Base-by-base conservation (phyloP, 306 rosid species). In the Hylodesmum podocarpum region DNA sequence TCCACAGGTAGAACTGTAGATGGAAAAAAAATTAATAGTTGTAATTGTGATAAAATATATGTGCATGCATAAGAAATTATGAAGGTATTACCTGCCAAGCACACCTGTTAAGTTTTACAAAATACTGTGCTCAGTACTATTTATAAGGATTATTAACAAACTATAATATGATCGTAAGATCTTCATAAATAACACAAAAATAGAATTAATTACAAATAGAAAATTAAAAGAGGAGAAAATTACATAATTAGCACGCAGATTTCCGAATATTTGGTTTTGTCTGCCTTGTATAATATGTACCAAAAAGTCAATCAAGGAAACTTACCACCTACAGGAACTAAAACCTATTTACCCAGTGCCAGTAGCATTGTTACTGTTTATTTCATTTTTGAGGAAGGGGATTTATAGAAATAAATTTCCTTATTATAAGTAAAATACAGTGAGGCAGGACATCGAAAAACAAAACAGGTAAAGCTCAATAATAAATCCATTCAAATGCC, bases 391-490 rank as follows among this genome's bases (percentile, higher is more conserved):
- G 29, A 28, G 12, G 21, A 13, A 5, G 7, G 24, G 59, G 34
- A 49, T 77, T 21, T 7, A 66, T 4, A 9, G 65, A 18, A 54
- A 2, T 44, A n/a, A 1, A 53, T 50, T 55, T 76, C 22, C 43
- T 65, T 15, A 24, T 50, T 3, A 6, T 6, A 49, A 49, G 28
- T 24, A 36, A 64, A 36, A 64, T 15, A 49, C 9, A 49, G 41
- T 11, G 3, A 51, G 29, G 55, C 66, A 46, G 59, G 40, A 59
- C 34, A 59, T 78, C 16, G 8, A 10, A 47, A 34, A 31, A 57
- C 14, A 78, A 64, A 40, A 51, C 43, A 80, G 51, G 66, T 53
- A 51, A 40, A 40, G 43, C 40, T 65, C 55, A 54, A 19, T 15
- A 73, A 43, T 49, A 58, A 73, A 66, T 31, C 44, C 34, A 49